Conservation (phyloP, 768 basidiomycete genomes). For the Russula vinacea region DNA sequence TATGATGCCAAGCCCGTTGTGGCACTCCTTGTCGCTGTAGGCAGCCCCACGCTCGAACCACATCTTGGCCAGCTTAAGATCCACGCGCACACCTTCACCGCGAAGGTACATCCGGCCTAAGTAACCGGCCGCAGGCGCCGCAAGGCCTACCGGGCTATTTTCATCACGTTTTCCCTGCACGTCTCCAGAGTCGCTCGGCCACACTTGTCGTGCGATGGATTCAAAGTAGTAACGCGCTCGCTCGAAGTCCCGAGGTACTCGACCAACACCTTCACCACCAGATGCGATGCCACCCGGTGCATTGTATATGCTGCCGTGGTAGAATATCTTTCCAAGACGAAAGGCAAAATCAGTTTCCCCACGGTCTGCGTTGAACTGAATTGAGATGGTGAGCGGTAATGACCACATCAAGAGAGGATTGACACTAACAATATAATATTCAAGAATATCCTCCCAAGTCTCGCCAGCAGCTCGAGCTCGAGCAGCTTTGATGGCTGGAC, state of each 20-base stretch:
- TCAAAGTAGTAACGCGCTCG: slow-evolving; percentile 82
- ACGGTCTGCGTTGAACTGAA: slow-evolving; percentile 90
- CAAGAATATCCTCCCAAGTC: slow-evolving; percentile 89
- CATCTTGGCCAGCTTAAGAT: slow-evolving; percentile 73
- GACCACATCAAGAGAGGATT: not conserved
- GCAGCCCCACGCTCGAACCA: slow-evolving; percentile 91
- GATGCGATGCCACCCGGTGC: slow-evolving; percentile 76
- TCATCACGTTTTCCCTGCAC: slow-evolving; percentile 41
- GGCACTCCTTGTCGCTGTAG: slow-evolving; percentile 81
- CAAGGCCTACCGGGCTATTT: slow-evolving; percentile 46
- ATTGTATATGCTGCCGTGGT: slow-evolving; percentile 90
- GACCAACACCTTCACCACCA: slow-evolving; percentile 89
- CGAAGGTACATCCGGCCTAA: slow-evolving; percentile 91
- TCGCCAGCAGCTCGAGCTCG: slow-evolving; percentile 83
- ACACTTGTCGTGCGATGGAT: slow-evolving; percentile 76
- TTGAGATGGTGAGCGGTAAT: slow-evolving; percentile 4
- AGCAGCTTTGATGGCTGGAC: slow-evolving; percentile 81
- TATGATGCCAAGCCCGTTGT: slow-evolving; percentile 89
- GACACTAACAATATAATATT: slow-evolving; percentile 76
- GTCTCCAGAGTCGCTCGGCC: slow-evolving; percentile 76
- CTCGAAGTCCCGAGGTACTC: slow-evolving; percentile 74
- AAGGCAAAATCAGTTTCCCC: slow-evolving; percentile 88
- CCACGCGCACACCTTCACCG: slow-evolving; percentile 84
- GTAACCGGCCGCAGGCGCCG: slow-evolving; percentile 80
- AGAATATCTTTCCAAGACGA: slow-evolving; percentile 92